These are phyloP conservation scores for Lolium rigidum DNA, from an alignment of 176 grass and related monocot species.

Conservation along the genomic window DNA sequence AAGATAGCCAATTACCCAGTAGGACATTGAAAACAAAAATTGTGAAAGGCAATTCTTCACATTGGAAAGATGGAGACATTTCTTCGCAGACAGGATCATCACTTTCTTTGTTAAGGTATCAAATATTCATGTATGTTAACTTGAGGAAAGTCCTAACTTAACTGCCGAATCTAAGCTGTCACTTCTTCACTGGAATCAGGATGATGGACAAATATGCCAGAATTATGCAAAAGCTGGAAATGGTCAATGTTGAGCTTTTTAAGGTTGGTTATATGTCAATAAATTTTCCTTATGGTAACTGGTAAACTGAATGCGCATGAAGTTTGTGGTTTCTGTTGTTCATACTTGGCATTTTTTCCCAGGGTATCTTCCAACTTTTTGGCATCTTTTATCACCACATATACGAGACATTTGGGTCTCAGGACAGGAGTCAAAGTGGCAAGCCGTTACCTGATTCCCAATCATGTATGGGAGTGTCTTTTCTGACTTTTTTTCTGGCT, in stretches of 20 bases:
- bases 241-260: conserved; percentile 94
- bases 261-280: conserved; percentile 59
- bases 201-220: conserved; percentile 99
- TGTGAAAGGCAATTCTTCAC: conserved; percentile 59
- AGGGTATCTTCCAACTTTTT: conserved; percentile 94
- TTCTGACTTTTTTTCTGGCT: conserved; percentile 6
- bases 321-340: conserved; percentile 34
- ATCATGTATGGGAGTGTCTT: conserved; percentile 62
- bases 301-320: neutral
- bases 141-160: conserved; percentile 26
- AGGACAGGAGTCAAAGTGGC: conserved; percentile 66
- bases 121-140: conserved; percentile 42
- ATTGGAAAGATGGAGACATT: conserved; percentile 88
- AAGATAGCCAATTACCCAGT: conserved; percentile 99
- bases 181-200: conserved; percentile 56
- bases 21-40: conserved; percentile 74
- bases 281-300: conserved; percentile 35
- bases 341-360: conserved; percentile 49
- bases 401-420: conserved; percentile 88
- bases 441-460: conserved; percentile 66
- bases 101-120: conserved; percentile 91
- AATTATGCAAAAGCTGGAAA: conserved; percentile 98
- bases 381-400: conserved; percentile 93
- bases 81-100: conserved; percentile 95
- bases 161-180: conserved; percentile 38